Percentiles rank a stretch among this genome's conserved stretches.
These are phyloP conservation scores for Trebouxia sp. DNA, from an alignment of 139 green algal species.

Conservation along the genomic window DNA sequence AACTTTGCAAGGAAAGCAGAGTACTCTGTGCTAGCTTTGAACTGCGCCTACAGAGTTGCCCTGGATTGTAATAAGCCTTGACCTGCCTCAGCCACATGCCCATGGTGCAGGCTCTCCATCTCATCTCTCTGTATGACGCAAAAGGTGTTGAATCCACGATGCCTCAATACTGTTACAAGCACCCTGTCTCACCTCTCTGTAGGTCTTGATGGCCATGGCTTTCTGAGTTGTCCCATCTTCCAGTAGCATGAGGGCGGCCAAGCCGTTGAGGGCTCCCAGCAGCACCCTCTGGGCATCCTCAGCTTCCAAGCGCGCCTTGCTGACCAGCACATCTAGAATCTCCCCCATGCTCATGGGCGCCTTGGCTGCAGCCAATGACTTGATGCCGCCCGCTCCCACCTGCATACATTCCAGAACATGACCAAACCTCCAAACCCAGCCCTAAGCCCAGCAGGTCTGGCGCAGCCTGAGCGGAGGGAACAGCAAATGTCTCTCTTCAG, in stretches of 20 bases:
- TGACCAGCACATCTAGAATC: slow-evolving; percentile 64
- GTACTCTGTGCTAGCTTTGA: too few species aligned
- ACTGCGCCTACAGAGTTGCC: too few species aligned
- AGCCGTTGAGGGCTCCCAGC: slow-evolving; percentile 76
- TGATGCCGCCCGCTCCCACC: slow-evolving; percentile 75
- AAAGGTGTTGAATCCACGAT: too few species aligned
- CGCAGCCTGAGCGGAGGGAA: slow-evolving; percentile 76
- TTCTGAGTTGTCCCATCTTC: slow-evolving; percentile 35
- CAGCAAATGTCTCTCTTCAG: slow-evolving; percentile 64
- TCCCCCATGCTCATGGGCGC: slow-evolving; percentile 85
- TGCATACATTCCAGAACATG: slow-evolving; percentile 25
- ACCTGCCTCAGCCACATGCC: too few species aligned
- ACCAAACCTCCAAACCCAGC: not conserved
- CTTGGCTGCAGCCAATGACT: slow-evolving; percentile 35
- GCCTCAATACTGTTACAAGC: not conserved
- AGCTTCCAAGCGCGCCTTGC: slow-evolving; percentile 76
- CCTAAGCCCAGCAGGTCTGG: slow-evolving; percentile 75
- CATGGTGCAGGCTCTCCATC: too few species aligned
- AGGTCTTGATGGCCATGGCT: slow-evolving; percentile 58
- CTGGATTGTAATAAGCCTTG: too few species aligned
- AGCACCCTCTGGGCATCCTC: slow-evolving; percentile 87
- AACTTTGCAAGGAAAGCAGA: not conserved
- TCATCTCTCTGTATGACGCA: too few species aligned
- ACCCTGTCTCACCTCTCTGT: slow-evolving; percentile 57
- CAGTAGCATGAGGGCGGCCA: slow-evolving; percentile 76